Conservation (phyloP, 2,329 filamentous ascomycete species). For the Fusarium circinatum region DNA sequence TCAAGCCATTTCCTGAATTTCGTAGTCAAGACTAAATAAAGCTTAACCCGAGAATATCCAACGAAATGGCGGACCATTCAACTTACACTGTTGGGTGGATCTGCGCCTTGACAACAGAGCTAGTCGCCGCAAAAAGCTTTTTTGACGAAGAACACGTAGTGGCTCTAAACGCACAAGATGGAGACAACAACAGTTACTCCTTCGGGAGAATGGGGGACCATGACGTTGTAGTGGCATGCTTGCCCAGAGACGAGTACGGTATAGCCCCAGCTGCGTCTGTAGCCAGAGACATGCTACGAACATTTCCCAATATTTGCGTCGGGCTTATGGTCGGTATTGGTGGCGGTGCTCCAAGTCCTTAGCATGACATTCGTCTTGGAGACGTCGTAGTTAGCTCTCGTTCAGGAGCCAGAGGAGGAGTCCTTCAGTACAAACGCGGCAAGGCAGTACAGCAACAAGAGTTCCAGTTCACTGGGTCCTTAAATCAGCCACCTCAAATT, state of each 20-base stretch:
- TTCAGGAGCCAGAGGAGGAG: fast-evolving
- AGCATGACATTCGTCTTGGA: background rate
- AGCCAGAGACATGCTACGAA: background rate
- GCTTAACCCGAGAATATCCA: background rate
- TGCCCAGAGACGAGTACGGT: background rate
- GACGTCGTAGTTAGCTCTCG: background rate
- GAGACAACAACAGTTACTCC: background rate
- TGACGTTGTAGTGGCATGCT: background rate
- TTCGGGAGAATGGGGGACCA: background rate
- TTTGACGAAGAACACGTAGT: background rate
- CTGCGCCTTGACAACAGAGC: background rate
- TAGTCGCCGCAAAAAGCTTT: background rate
- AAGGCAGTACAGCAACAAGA: background rate
- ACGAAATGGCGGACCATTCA: background rate
- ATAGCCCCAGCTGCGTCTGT: background rate
- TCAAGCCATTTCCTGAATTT: background rate
- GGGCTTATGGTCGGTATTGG: background rate
- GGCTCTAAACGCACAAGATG: fast-evolving
- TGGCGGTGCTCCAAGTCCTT: background rate
- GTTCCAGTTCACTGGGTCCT: background rate
- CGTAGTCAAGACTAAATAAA: fast-evolving
- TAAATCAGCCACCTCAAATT: background rate
- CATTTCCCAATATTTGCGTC: background rate
- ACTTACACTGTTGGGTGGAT: background rate
- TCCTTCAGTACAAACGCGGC: fast-evolving